phyloP scores from a whole-genome alignment of 164 flowering plant genomes.

The Buxus sempervirens region DNA sequence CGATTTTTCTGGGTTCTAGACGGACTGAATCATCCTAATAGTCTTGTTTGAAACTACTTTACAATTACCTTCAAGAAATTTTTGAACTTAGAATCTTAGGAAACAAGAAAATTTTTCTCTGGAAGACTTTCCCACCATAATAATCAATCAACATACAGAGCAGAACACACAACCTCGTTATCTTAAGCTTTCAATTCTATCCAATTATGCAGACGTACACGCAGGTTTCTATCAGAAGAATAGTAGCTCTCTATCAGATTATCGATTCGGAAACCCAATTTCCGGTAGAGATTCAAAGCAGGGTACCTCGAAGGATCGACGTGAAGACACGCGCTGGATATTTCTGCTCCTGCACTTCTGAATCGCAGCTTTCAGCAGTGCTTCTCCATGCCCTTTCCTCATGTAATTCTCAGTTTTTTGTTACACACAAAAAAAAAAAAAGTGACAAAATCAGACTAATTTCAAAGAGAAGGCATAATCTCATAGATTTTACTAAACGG shows the following conservation, averaged over 20 bases:
- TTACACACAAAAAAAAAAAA: not conserved
- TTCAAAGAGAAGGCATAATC: not conserved
- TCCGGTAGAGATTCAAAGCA: constrained; percentile 71
- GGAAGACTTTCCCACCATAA: too few relatives aligned
- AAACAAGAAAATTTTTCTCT: too few relatives aligned
- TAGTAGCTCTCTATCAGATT: constrained; percentile 58
- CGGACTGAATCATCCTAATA: too few relatives aligned
- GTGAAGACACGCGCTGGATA: constrained; percentile 65
- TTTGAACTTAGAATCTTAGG: too few relatives aligned
- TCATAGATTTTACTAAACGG: not conserved
- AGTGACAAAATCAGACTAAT: not conserved
- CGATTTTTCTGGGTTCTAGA: too few relatives aligned
- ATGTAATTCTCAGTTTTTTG: constrained; percentile 51
- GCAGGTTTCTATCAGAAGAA: constrained; percentile 34
- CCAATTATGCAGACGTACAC: too few relatives aligned
- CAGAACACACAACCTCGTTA: too few relatives aligned
- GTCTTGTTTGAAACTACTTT: too few relatives aligned
- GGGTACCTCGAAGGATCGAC: constrained; percentile 73
- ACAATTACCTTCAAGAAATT: too few relatives aligned
- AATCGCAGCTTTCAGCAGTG: constrained; percentile 69
- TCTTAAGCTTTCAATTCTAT: too few relatives aligned
- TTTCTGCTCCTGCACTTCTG: constrained; percentile 62
- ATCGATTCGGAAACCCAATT: constrained; percentile 72
- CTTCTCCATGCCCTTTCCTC: constrained; percentile 77
- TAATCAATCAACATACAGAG: too few relatives aligned